Base-by-base conservation (phyloP, 345 rosid genomes). In the Populus tremula region DNA sequence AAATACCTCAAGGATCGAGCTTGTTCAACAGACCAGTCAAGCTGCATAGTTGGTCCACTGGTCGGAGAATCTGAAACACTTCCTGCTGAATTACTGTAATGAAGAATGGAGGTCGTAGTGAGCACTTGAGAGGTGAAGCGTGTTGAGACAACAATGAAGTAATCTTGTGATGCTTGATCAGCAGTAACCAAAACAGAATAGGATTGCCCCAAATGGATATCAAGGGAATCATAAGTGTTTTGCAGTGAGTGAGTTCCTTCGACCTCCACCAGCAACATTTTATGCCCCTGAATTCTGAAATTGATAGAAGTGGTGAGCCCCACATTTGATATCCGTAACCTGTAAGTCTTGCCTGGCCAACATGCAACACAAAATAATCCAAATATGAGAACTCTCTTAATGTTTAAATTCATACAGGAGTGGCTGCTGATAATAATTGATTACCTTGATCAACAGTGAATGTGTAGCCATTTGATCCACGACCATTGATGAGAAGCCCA, bases 401-500 rank as follows among this genome's bases (percentile, higher is more conserved):
- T 33, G 35, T 7, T 70, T 20, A 20, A 53, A 53, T 53, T 77
- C 36, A 21, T n/a, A 11, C n/a, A 47, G 33, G 5, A 56, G 21
- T 21, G 21, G 21, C 23, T 20, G 18, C 29, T 29, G 10, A 23
- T 27, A 6, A 11, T 39, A 67, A 72, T 25, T 54, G 33, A 23
- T 73, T 70, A 89, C 94, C 94, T 85, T 91, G 94, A 70, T 88
- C 90, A 50, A 91, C 91, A 0, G 82, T 69, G 63, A 82, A 88
- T 38, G 89, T 84, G 74, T 83, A 87, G 13, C 90, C 90, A 82
- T 86, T 87, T 5, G 91, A 79, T 29, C 91, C 87, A 11, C 88
- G 91, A 17, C 94, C 92, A 43, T 91, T 91, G 72, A 91, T 87
- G 38, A 91, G 86, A 21, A 91, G 80, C 16, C 92, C 92, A 75